A percentile compares a stretch with the other conserved stretches of the same genome.
phyloP scores from a whole-genome alignment of 1,284 basidiomycete species.

The Caloboletus inedulis region DNA sequence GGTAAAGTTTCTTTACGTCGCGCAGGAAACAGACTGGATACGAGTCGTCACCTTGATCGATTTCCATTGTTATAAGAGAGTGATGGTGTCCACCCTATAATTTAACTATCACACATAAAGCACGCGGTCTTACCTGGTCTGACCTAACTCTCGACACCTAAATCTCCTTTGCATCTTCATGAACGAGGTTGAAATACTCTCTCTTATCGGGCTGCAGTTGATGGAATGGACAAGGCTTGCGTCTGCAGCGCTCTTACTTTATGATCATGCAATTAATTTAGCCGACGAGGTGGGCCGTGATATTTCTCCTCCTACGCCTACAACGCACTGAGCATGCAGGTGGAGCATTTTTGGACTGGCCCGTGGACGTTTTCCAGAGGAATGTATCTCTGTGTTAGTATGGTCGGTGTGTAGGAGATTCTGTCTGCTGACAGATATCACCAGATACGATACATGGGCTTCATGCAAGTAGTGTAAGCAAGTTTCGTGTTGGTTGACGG shows the following conservation, averaged over 20 bases:
- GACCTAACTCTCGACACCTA: not conserved
- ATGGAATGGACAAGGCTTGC: conserved; percentile 1
- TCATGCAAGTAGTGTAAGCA: conserved; percentile 15
- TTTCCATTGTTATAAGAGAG: not conserved
- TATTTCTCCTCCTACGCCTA: not conserved
- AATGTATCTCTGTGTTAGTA: conserved; percentile 17
- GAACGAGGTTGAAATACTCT: not conserved
- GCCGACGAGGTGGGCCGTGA: conserved; percentile 13
- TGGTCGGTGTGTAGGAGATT: not conserved
- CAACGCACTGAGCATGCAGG: not conserved
- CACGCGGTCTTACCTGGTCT: not conserved
- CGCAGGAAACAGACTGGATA: not conserved
- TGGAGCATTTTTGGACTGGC: conserved; percentile 16
- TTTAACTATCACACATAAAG: not conserved
- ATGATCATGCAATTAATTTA: conserved; percentile 21
- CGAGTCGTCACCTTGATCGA: not conserved
- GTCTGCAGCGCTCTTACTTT: conserved; percentile 20
- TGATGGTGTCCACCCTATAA: conserved; percentile 8
- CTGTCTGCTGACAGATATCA: not conserved
- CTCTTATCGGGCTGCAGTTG: not conserved
- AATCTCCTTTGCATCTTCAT: not conserved
- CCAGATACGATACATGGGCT: conserved; percentile 24
- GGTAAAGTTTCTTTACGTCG: not conserved
- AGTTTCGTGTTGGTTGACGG: not conserved
- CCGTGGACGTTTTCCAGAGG: conserved; percentile 13